Base-by-base conservation (phyloP, 441 rosid genomes). In the Kokia cookei region DNA sequence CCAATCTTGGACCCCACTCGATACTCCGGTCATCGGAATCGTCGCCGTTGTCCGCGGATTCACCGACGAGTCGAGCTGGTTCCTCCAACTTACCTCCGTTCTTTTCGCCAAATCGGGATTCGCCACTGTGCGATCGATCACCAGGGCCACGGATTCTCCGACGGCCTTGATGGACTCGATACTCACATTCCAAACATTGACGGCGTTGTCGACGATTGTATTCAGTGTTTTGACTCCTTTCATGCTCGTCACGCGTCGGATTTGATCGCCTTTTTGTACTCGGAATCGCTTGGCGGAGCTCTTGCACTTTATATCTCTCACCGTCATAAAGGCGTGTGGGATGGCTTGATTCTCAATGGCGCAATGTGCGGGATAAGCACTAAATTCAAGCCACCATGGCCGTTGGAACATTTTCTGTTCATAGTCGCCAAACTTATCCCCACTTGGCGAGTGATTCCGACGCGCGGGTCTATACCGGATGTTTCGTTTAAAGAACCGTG, bases 311-410 rank as follows among this genome's bases (percentile, higher is more conserved):
- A 86, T 81, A 77, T 92, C 75, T 73, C 96, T 57, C 90, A 92
- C 42, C 82, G 89, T 1, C 90, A 89, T 82, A 86, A 69, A 59
- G 87, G 91, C 48, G 81, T 74, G 40, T 94, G 97, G 97, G 84
- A 86, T 63, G 99, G 98, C 7, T 78, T 95, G 69, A 71, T 95
- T 72, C 82, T 95, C 7, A 95, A 87, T 68, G 98, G 97, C 1
- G 99, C 98, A 6, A 95, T 95, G 98, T 95, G 98, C 22, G 99
- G 98, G 62, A 93, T 95, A 73, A 93, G 97, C 75, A 82, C 68
- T n/a, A 95, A 89, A 80, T 81, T 95, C 84, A 95, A 95, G 78
- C 98, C 99, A 35, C 97, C 90, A 45, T 91, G 98, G 99, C 99
- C 99, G 61, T 78, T 93, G 72, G 98, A 95, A 89, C 88, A 91